Percentiles rank a stretch among this genome's conserved stretches.
These are phyloP conservation scores for Gonapodya prolifera DNA, from an alignment of 192 early-diverging fungal genomes.

Conservation along the genomic window DNA sequence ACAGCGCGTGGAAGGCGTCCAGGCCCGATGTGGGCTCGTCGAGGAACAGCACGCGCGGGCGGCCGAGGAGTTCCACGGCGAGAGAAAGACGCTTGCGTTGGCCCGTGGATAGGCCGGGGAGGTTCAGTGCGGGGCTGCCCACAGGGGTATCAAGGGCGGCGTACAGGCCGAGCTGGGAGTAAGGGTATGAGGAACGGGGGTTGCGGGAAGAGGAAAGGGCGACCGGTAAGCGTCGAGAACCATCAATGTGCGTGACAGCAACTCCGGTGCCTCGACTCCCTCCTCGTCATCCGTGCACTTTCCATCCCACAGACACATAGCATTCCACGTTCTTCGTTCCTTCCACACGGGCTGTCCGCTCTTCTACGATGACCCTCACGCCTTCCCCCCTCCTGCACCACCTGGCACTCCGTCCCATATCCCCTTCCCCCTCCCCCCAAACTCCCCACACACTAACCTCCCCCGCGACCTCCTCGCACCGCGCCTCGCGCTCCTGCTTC, in stretches of 20 bases:
- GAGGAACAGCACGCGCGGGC: conserved; percentile 69
- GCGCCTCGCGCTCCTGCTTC: neutral
- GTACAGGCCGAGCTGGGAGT: neutral
- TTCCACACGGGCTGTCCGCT: too few species aligned
- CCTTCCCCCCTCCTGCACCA: neutral
- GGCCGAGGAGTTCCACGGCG: conserved; percentile 68
- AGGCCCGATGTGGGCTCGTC: conserved; percentile 86
- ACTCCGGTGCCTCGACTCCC: too few species aligned
- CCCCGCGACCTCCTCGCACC: neutral
- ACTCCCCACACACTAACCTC: neutral
- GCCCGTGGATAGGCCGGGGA: conserved; percentile 65
- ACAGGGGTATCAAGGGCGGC: neutral
- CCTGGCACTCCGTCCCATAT: neutral
- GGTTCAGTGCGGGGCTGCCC: neutral
- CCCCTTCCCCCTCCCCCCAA: neutral
- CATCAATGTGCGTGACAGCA: too few species aligned
- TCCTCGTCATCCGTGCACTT: too few species aligned
- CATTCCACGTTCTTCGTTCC: too few species aligned
- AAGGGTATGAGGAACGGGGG: too few species aligned
- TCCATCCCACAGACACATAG: too few species aligned
- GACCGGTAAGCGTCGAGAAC: neutral
- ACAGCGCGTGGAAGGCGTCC: conserved; percentile 27
- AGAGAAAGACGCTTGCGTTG: conserved; percentile 83
- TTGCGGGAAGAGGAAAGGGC: neutral
- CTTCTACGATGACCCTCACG: too few species aligned